Base-by-base conservation (phyloP, 306 rosid genomes). In the Trifolium fragiferum region DNA sequence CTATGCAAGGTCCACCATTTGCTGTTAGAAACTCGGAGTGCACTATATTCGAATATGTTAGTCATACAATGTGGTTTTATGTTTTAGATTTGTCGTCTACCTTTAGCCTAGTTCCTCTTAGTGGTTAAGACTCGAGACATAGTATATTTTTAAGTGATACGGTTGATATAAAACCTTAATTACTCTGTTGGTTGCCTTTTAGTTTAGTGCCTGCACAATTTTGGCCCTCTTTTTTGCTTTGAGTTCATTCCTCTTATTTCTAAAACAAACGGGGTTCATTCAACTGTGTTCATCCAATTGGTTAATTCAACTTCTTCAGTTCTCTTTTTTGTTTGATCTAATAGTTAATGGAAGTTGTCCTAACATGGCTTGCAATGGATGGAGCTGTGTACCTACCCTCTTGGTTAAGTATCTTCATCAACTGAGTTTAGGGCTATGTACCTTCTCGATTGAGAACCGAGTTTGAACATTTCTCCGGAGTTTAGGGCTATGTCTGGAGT, bases 31-130 rank as follows among this genome's bases (percentile, higher is more conserved):
- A 58, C 35, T 13, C 38, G 20, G n/a, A 55, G 18, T 58, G 64
- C 35, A 25, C 38, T 58, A 25, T 58, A 25, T 25, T 58, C 16
- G 1, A 27, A 23, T 21, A 55, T 10, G 23, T 59, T 35, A 35
- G 12, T 30, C 41, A 15, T 30, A 30, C 41, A 6, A 2, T 38
- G 54, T 50, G 35, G 80, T 51, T 80, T 51, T 54, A 11, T 70
- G 21, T 46, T 76, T 10, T 76, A 21, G 21, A 12, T 61, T 43
- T 60, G 11, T 47, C 30, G 11, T 38, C 57, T 54, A 30, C 19
- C 51, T 15, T 59, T 59, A 49, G 18, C 62, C 68, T 25, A 0
- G 43, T 63, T 75, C 46, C n/a, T 62, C 53, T 66, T 12, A 66
- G 16, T 14, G 20, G 20, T 55, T 55, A 10, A 55, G 62, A 11